Conservation (phyloP, 2,329 filamentous ascomycete genomes). For the Diplodia sapinea region DNA sequence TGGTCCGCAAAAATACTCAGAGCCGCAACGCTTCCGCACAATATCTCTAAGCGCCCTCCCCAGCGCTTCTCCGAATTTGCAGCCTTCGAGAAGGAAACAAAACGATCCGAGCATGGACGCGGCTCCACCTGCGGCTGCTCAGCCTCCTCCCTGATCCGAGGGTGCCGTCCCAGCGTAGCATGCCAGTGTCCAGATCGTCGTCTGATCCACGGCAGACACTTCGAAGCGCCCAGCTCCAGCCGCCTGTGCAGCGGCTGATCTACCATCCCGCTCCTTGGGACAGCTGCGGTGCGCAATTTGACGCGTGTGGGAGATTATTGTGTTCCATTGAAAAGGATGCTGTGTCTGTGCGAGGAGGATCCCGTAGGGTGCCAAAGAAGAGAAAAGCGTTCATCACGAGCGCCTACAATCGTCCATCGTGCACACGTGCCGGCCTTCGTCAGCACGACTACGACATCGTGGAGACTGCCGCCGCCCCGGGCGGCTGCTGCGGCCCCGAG, state of each 20-base stretch:
- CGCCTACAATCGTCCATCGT: neutral
- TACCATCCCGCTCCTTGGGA: conserved; percentile 3
- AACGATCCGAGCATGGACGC: conserved; percentile 11
- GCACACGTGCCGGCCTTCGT: conserved; percentile 15
- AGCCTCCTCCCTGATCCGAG: conserved; percentile 28
- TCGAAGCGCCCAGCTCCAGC: conserved; percentile 21
- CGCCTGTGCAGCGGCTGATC: conserved; percentile 29
- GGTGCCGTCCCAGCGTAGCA: conserved; percentile 13
- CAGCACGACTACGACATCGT: conserved; percentile 4
- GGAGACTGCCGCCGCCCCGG: conserved; percentile 3
- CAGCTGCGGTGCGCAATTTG: conserved; percentile 10
- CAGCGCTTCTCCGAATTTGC: conserved; percentile 11
- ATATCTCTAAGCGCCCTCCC: conserved; percentile 25
- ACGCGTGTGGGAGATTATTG: conserved; percentile 15
- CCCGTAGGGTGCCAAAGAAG: neutral
- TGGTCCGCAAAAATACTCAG: conserved; percentile 25
- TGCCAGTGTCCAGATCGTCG: conserved; percentile 18
- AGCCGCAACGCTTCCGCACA: conserved; percentile 7
- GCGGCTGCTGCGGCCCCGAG: conserved; percentile 21
- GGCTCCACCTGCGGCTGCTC: conserved; percentile 25
- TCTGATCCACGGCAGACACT: conserved; percentile 20
- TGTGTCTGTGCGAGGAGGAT: conserved; percentile 14
- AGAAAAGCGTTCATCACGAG: neutral
- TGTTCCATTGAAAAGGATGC: conserved; percentile 2
- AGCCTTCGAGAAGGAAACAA: conserved; percentile 23